These are phyloP conservation scores for Yamadazyma taylorii DNA, from an alignment of 1,139 yeast genomes.

Conservation along the genomic window DNA sequence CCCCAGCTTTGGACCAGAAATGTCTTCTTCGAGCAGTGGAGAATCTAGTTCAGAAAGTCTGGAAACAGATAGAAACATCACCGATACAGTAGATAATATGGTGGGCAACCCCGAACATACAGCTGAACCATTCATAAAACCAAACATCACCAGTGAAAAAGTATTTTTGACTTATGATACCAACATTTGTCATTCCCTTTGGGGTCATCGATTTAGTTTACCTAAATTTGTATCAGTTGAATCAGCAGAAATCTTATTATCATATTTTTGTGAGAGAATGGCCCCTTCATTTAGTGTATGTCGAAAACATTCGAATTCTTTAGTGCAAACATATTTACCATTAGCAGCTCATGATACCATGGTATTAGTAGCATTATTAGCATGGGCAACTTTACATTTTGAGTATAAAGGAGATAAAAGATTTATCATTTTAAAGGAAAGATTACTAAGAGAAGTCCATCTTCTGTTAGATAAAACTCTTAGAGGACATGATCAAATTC, in stretches of 20 bases:
- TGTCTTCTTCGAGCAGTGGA: neutral
- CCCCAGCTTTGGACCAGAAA: neutral
- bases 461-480: slow-evolving; percentile 1
- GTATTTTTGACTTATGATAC: slow-evolving; percentile 4
- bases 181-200: slow-evolving; percentile 2
- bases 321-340: slow-evolving; percentile 11
- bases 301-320: slow-evolving; percentile 8
- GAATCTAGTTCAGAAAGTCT: no score
- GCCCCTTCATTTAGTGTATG: slow-evolving; percentile 11
- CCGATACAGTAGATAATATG: neutral
- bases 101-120: neutral
- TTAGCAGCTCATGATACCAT: slow-evolving; percentile 9
- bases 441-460: slow-evolving; percentile 6
- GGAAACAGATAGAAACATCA: neutral
- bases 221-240: slow-evolving; percentile 9
- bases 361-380: slow-evolving; percentile 8
- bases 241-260: slow-evolving; percentile 8
- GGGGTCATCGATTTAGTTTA: slow-evolving; percentile 6
- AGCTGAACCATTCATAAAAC: neutral
- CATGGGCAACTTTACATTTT: slow-evolving; percentile 11
- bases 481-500: neutral
- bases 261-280: slow-evolving; percentile 9
- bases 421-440: slow-evolving; percentile 5
- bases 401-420: slow-evolving; percentile 7
- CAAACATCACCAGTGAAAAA: slow-evolving; percentile 7